Conservation (phyloP, 1,139 yeast species). For the Taiozyma onychis region DNA sequence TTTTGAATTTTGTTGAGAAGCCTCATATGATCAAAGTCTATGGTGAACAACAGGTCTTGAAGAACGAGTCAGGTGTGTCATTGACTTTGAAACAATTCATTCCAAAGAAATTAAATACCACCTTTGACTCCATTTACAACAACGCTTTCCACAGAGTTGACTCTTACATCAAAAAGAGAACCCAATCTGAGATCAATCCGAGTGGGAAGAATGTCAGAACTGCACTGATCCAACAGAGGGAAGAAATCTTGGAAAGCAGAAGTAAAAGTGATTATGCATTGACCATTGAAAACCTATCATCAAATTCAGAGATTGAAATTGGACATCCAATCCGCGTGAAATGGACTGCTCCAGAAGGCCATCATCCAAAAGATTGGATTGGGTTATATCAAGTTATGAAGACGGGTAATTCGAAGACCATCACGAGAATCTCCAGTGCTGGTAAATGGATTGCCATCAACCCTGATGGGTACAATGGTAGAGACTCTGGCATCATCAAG, state of each 20-base stretch:
- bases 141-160: conserved; percentile 17
- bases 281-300: conserved; percentile 13
- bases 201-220: not conserved
- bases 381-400: conserved; percentile 68
- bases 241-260: conserved; percentile 4
- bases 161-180: conserved; percentile 20
- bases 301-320: conserved; percentile 26
- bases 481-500: conserved; percentile 14
- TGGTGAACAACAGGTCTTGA: conserved; percentile 54
- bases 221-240: not conserved
- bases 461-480: conserved; percentile 24
- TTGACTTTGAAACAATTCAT: conserved; percentile 29
- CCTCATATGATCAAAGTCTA: conserved; percentile 77
- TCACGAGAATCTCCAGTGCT: conserved; percentile 57
- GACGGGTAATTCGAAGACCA: conserved; percentile 52
- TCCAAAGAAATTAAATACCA: conserved; percentile 28
- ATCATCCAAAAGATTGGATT: conserved; percentile 60
- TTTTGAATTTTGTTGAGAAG: conserved; percentile 72
- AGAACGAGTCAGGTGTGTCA: conserved; percentile 62
- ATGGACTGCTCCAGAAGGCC: conserved; percentile 51
- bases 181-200: conserved; percentile 15
- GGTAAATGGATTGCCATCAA: conserved; percentile 67
- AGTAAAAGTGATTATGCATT: conserved; percentile 13
- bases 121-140: conserved; percentile 15
- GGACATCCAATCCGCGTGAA: conserved; percentile 52